phyloP scores from a whole-genome alignment of 2,329 filamentous ascomycete genomes.

The Botrytis aclada region DNA sequence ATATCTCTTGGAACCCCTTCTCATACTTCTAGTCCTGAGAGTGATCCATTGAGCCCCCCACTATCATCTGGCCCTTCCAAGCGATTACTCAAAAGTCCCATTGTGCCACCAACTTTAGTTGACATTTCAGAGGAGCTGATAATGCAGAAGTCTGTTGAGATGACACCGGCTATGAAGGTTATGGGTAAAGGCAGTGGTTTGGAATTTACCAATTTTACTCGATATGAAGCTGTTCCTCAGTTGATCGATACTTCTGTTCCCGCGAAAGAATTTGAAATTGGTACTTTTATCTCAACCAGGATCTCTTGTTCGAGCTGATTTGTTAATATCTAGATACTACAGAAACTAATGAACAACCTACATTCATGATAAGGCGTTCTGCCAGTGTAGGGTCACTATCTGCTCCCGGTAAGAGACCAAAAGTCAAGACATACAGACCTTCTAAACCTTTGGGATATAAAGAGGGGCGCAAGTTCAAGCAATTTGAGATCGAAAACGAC shows the following conservation, averaged over 20 bases:
- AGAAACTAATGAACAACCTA: background rate
- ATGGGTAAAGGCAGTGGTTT: background rate
- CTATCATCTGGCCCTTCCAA: background rate
- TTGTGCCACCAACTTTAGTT: background rate
- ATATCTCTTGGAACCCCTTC: background rate
- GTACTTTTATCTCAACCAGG: background rate
- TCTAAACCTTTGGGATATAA: background rate
- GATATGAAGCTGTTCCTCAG: background rate
- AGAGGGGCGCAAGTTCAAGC: background rate
- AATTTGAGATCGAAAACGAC: background rate
- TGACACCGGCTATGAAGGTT: background rate
- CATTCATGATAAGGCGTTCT: background rate
- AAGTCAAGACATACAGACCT: slow-evolving; percentile 1
- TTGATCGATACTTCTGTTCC: slow-evolving; percentile 2
- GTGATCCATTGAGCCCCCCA: background rate
- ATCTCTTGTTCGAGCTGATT: background rate
- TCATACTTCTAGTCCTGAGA: background rate
- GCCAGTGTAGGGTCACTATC: background rate
- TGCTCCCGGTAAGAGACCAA: background rate
- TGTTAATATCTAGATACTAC: background rate
- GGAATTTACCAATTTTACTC: slow-evolving; percentile 3
- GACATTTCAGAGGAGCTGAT: slow-evolving; percentile 5
- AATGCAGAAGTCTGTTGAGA: background rate
- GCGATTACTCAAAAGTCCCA: background rate
- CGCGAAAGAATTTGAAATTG: background rate